These are phyloP conservation scores for Dendrobium nobile DNA, from an alignment of 106 monocot species.

Conservation along the genomic window DNA sequence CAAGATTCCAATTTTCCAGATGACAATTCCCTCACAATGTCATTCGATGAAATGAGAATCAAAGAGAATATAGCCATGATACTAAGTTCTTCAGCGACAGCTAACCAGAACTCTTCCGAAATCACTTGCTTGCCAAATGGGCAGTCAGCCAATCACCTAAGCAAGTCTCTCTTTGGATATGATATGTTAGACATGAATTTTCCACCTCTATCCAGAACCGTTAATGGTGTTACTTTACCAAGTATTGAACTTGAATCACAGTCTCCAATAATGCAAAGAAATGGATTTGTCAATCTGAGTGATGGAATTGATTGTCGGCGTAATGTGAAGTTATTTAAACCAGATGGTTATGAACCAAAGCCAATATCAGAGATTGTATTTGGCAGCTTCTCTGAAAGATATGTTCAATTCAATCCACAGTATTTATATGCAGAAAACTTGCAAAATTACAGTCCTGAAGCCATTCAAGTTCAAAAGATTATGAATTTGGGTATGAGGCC, in stretches of 20 bases:
- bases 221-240: neutral
- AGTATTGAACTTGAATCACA: neutral
- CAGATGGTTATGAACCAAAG: constrained; percentile 5
- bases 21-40: neutral
- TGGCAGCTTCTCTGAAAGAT: constrained; percentile 7
- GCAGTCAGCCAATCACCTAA: neutral
- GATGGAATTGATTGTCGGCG: too few species aligned
- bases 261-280: neutral
- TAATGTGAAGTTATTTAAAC: neutral
- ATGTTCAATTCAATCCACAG: constrained; percentile 1
- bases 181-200: neutral
- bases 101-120: neutral
- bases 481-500: constrained; percentile 5
- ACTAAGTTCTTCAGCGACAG: neutral
- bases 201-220: neutral
- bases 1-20: constrained; percentile 1
- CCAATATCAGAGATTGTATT: constrained; percentile 2
- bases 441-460: constrained; percentile 7
- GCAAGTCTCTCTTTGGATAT: neutral
- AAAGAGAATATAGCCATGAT: neutral
- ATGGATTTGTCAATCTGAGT: too few species aligned
- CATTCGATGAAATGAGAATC: constrained; percentile 14
- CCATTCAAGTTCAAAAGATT: constrained; percentile 4
- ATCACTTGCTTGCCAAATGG: neutral
- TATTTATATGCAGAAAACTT: constrained; percentile 10